Conservation (phyloP, 495 filamentous ascomycete genomes). For the Aspergillus ostianus region DNA sequence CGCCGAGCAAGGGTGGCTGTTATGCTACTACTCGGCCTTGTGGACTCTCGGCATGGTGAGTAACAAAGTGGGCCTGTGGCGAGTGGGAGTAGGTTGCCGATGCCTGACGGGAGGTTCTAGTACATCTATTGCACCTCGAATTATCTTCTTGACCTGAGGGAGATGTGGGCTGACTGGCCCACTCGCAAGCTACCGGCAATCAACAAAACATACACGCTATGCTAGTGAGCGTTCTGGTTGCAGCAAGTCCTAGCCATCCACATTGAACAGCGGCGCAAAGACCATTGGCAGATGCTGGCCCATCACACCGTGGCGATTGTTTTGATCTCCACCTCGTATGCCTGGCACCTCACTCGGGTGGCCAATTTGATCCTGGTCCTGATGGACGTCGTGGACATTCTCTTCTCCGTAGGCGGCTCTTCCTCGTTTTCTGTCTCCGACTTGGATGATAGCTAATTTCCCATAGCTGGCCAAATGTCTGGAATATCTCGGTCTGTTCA, state of each 20-base stretch:
- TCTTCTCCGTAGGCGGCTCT: slow-evolving; percentile 58
- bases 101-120: slow-evolving; percentile 34
- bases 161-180: slow-evolving; percentile 76
- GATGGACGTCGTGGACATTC: slow-evolving; percentile 81
- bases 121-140: slow-evolving; percentile 66
- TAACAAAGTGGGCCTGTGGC: not conserved
- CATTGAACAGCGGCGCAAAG: slow-evolving; percentile 81
- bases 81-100: not conserved
- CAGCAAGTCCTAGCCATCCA: slow-evolving; percentile 84
- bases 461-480: slow-evolving; percentile 65
- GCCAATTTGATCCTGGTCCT: slow-evolving; percentile 74
- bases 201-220: slow-evolving; percentile 77
- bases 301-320: slow-evolving; percentile 78
- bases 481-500: slow-evolving; percentile 70
- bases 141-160: slow-evolving; percentile 65
- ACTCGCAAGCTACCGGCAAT: slow-evolving; percentile 59
- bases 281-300: slow-evolving; percentile 81
- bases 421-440: not conserved
- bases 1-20: slow-evolving; percentile 79
- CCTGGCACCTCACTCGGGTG: slow-evolving; percentile 69
- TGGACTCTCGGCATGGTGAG: slow-evolving; percentile 72
- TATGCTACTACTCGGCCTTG: slow-evolving; percentile 66
- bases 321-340: slow-evolving; percentile 71
- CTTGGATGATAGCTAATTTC: not conserved
- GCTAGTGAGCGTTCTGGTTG: slow-evolving; percentile 82